These are phyloP conservation scores for Hypoxylon perforatum DNA, from an alignment of 495 filamentous ascomycete species.

Conservation along the genomic window DNA sequence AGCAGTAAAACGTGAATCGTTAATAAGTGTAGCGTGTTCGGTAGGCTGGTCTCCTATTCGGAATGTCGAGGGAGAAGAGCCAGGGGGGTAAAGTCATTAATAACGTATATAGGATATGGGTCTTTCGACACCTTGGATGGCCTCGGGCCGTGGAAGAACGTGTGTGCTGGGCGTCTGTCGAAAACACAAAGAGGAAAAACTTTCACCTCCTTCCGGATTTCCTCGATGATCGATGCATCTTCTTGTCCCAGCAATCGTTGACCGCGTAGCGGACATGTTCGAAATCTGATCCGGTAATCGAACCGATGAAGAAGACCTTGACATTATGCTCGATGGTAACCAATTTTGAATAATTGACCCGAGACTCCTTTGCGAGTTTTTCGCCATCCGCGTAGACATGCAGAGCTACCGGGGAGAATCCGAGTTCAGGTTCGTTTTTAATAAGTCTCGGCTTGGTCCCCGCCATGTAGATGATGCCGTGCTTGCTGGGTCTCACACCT, in stretches of 20 bases:
- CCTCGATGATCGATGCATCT: slow-evolving; percentile 47
- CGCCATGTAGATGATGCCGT: slow-evolving; percentile 56
- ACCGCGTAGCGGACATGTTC: slow-evolving; percentile 53
- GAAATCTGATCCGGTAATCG: slow-evolving; percentile 47
- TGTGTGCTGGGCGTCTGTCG: slow-evolving; percentile 34
- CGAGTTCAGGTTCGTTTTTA: slow-evolving; percentile 53
- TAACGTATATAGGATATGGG: slow-evolving; percentile 33
- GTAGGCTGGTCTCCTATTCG: slow-evolving; percentile 8
- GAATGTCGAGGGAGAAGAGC: slow-evolving; percentile 9
- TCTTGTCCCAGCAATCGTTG: slow-evolving; percentile 57
- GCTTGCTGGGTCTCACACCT: slow-evolving; percentile 58
- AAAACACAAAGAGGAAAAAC: slow-evolving; percentile 36
- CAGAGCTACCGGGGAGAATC: slow-evolving; percentile 53
- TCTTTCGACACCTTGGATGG: slow-evolving; percentile 26
- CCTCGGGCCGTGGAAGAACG: slow-evolving; percentile 30
- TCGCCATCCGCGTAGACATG: slow-evolving; percentile 51
- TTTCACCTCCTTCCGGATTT: slow-evolving; percentile 46
- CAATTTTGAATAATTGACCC: slow-evolving; percentile 59
- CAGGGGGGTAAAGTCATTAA: slow-evolving; percentile 16
- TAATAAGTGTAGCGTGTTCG: slow-evolving; percentile 9
- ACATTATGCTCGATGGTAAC: slow-evolving; percentile 62
- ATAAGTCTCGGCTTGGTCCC: slow-evolving; percentile 45
- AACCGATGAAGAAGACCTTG: slow-evolving; percentile 58
- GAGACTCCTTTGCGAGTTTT: slow-evolving; percentile 56
- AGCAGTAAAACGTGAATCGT: slow-evolving; percentile 32